A percentile compares a stretch with the other conserved stretches of the same genome.
Conservation (phyloP, 176 grass and related monocot species). For the Leersia perrieri region DNA sequence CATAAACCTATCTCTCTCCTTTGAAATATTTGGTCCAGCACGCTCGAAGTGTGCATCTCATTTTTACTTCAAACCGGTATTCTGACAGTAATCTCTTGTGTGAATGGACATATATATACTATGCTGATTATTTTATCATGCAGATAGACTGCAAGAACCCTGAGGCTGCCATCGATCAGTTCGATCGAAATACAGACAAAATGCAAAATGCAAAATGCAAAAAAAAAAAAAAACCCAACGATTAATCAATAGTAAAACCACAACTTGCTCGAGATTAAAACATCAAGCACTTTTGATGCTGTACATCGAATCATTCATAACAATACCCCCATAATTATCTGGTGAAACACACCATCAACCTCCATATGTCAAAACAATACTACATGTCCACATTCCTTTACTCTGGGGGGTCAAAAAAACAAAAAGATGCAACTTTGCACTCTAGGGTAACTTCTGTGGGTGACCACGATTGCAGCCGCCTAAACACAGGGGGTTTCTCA, state of each 20-base stretch:
- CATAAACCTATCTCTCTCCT: too few species aligned
- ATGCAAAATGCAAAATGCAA: not conserved
- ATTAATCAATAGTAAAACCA: not conserved
- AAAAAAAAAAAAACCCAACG: not conserved
- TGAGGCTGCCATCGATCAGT: too few species aligned
- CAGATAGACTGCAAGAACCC: too few species aligned
- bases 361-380: constrained; percentile 25
- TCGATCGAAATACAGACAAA: too few species aligned
- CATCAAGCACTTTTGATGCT: constrained; percentile 38
- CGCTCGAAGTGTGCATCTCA: too few species aligned
- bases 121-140: too few species aligned
- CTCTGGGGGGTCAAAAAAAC: constrained; percentile 5
- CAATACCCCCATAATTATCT: constrained; percentile 9
- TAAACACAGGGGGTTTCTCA: constrained; percentile 16
- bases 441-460: constrained; percentile 18
- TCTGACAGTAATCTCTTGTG: too few species aligned
- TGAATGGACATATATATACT: too few species aligned
- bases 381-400: constrained; percentile 30
- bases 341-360: constrained; percentile 40
- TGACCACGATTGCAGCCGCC: constrained; percentile 18
- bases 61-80: too few species aligned
- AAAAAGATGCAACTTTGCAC: constrained; percentile 24
- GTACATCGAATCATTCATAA: constrained; percentile 36
- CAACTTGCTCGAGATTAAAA: constrained; percentile 18
- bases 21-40: too few species aligned